phyloP scores from a whole-genome alignment of 2,329 filamentous ascomycete genomes.

The Penicillium corylophilum region DNA sequence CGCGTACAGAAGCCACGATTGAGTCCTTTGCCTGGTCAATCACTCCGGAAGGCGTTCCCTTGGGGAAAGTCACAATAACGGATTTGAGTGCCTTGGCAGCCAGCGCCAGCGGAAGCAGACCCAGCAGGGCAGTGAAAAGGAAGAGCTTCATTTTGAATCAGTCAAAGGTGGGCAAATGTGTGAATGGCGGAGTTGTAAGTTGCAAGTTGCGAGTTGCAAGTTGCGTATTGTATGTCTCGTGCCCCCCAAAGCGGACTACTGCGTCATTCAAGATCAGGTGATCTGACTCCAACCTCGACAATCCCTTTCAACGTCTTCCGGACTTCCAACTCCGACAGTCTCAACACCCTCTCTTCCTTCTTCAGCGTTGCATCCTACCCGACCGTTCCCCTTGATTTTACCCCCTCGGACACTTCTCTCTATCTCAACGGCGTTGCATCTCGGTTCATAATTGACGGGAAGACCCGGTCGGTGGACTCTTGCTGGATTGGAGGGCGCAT shows the following conservation, averaged over 20 bases:
- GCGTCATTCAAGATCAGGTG: constrained; percentile 13
- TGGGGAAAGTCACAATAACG: constrained; percentile 75
- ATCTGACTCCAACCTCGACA: constrained; percentile 10
- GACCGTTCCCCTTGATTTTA: neutral
- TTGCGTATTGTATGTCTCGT: neutral
- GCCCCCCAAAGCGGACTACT: neutral
- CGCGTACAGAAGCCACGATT: constrained; percentile 62
- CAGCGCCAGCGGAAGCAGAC: constrained; percentile 61
- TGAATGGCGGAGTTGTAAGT: neutral
- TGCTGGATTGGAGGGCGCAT: constrained; percentile 33
- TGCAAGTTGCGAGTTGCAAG: neutral
- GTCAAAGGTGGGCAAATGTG: neutral
- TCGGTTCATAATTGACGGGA: constrained; percentile 17
- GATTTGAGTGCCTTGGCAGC: constrained; percentile 62
- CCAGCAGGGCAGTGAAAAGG: constrained; percentile 53
- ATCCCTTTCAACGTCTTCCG: constrained; percentile 13
- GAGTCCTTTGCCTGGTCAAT: constrained; percentile 69
- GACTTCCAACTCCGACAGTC: constrained; percentile 11
- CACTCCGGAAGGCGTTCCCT: constrained; percentile 65
- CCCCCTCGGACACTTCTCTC: neutral
- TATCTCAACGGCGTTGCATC: constrained; percentile 2
- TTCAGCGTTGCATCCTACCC: constrained; percentile 9
- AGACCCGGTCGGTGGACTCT: constrained; percentile 25
- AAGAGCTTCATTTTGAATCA: constrained; percentile 61
- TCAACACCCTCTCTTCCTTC: neutral